These are phyloP conservation scores for Haplosporangium gracile DNA, from an alignment of 192 early-diverging fungal species.

Conservation along the genomic window DNA sequence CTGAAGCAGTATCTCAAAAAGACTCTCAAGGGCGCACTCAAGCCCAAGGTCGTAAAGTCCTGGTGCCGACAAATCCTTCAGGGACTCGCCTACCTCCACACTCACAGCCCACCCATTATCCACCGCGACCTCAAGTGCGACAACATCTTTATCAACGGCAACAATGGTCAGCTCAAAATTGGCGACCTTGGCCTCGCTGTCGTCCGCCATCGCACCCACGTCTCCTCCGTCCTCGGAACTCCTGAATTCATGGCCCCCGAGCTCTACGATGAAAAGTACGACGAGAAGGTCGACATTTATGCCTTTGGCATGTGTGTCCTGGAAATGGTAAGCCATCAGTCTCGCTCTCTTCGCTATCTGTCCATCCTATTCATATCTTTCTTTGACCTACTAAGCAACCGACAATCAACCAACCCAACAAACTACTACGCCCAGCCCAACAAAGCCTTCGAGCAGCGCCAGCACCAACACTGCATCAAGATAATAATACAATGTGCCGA, in stretches of 20 bases:
- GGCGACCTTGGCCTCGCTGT: constrained; percentile 83
- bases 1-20: constrained; percentile 79
- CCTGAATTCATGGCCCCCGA: constrained; percentile 92
- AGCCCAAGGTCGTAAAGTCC: constrained; percentile 76
- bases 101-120: constrained; percentile 80
- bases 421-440: neutral
- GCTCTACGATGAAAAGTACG: constrained; percentile 87
- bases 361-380: neutral
- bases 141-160: constrained; percentile 90
- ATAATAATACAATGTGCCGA: neutral
- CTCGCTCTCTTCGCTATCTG: neutral
- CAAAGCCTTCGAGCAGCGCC: neutral
- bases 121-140: constrained; percentile 77
- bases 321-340: constrained; percentile 56
- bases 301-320: constrained; percentile 86
- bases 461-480: neutral
- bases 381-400: neutral
- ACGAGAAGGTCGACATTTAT: constrained; percentile 90
- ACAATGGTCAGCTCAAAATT: constrained; percentile 86
- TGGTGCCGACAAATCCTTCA: constrained; percentile 84
- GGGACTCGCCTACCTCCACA: constrained; percentile 81
- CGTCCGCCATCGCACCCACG: constrained; percentile 69
- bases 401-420: neutral
- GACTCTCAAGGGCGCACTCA: constrained; percentile 66
- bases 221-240: constrained; percentile 75